phyloP scores from a whole-genome alignment of 768 basidiomycete species.

The Punctularia strigosozonata region DNA sequence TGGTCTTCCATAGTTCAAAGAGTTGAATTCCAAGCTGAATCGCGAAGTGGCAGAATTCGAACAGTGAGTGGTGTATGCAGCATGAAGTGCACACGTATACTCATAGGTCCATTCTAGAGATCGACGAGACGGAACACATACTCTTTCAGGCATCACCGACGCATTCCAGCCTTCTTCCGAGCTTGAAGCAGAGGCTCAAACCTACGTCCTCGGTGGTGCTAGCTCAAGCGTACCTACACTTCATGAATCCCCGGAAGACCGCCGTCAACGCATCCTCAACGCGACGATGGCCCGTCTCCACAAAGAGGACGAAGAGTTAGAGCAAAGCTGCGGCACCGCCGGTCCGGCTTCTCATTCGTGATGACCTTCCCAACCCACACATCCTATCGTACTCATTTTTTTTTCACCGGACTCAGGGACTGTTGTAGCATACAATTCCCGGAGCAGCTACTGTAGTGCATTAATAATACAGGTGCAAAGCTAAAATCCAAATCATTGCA shows the following conservation, averaged over 20 bases:
- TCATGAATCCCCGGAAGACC: slow-evolving; percentile 43
- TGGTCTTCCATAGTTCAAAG: slow-evolving; percentile 46
- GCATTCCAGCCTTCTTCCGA: slow-evolving; percentile 42
- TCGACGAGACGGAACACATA: slow-evolving; percentile 45
- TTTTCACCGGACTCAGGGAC: too few species aligned
- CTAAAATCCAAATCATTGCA: too few species aligned
- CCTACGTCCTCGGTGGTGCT: slow-evolving; percentile 43
- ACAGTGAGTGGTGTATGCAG: slow-evolving; percentile 29
- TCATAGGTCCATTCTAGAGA: too few species aligned
- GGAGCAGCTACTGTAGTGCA: too few species aligned
- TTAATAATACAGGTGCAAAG: too few species aligned
- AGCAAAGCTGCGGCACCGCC: slow-evolving; percentile 57
- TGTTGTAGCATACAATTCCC: too few species aligned
- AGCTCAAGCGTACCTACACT: slow-evolving; percentile 5
- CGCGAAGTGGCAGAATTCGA: slow-evolving; percentile 64
- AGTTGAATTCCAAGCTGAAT: slow-evolving; percentile 63
- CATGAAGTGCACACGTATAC: too few species aligned
- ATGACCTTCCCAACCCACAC: too few species aligned
- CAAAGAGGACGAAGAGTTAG: slow-evolving; percentile 61
- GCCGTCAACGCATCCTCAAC: slow-evolving; percentile 40
- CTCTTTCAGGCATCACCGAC: slow-evolving; percentile 27
- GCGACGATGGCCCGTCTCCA: slow-evolving; percentile 51
- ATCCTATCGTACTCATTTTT: too few species aligned
- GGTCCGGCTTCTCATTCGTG: slow-evolving; percentile 1
- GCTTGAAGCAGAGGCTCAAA: slow-evolving; percentile 42